A percentile compares a stretch with the other conserved stretches of the same genome.
Evolutionary conservation across 331 rosid species (phyloP).

Genomic region (Acacia concinna): DNA sequence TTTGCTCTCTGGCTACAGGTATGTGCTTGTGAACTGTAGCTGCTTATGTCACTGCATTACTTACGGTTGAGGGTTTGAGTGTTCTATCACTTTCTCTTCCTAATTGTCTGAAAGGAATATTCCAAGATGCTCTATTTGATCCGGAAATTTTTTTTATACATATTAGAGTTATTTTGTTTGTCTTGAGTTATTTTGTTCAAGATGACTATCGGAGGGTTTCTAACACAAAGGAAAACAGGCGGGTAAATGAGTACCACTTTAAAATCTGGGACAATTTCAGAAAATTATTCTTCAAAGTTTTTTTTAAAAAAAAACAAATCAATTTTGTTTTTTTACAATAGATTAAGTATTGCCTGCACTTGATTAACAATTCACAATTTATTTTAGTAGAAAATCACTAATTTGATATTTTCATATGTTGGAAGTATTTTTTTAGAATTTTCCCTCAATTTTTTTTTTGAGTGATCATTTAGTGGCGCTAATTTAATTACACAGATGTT

Average conservation of each 20-base stretch:
- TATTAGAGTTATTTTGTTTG: background rate
- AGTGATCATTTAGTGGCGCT: background rate
- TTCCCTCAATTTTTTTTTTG: no score
- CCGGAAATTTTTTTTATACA: background rate
- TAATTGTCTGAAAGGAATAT: background rate
- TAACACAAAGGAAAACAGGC: background rate
- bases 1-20: background rate
- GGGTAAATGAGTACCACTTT: background rate
- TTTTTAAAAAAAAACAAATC: no score
- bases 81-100: background rate
- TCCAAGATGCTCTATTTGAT: background rate
- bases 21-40: background rate
- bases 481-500: background rate
- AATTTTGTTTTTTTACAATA: no score
- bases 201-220: background rate
- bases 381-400: no score
- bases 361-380: no score
- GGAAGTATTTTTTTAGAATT: no score
- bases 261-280: no score
- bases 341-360: no score
- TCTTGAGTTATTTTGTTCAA: background rate
- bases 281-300: no score
- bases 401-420: no score
- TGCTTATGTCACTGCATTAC: background rate
- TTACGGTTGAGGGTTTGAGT: background rate